phyloP scores from a whole-genome alignment of 768 basidiomycete genomes.

The Chalciporus chontae region DNA sequence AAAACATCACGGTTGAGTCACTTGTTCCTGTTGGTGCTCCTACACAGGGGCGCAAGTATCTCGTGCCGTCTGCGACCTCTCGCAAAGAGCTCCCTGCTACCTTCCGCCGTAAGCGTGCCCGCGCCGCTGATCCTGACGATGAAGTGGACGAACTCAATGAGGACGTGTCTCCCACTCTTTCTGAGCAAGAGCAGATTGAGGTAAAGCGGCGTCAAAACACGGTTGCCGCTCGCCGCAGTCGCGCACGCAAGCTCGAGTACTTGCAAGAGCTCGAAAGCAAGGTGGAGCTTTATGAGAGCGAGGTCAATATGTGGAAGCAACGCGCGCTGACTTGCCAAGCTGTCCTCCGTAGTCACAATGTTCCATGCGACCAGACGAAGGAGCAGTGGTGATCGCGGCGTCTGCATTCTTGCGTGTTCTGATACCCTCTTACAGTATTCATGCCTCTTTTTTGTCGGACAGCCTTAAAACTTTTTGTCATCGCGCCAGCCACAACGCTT shows the following conservation, averaged over 20 bases:
- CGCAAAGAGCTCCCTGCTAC: constrained; percentile 74
- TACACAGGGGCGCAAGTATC: constrained; percentile 73
- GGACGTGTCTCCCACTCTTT: constrained; percentile 38
- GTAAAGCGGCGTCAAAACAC: constrained; percentile 83
- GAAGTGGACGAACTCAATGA: constrained; percentile 42
- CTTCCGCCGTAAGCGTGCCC: constrained; percentile 61
- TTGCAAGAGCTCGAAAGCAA: constrained; percentile 60
- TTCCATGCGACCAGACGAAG: constrained; percentile 46
- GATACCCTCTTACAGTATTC: constrained; percentile 2
- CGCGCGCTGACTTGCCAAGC: constrained; percentile 47
- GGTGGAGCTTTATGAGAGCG: constrained; percentile 48
- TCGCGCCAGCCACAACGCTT: neutral
- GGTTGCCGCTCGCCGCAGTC: constrained; percentile 75
- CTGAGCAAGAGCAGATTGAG: constrained; percentile 67
- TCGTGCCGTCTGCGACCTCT: constrained; percentile 70
- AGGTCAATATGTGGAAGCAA: constrained; percentile 62
- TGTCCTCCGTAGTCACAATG: constrained; percentile 53
- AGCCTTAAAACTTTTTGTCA: constrained; percentile 10
- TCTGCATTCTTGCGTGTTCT: neutral
- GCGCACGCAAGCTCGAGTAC: constrained; percentile 71
- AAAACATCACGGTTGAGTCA: constrained; percentile 59
- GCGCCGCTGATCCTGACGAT: constrained; percentile 44
- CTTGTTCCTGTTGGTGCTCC: constrained; percentile 76
- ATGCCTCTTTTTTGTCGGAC: neutral
- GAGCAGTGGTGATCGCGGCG: neutral